These are phyloP conservation scores for Echium plantagineum DNA, from an alignment of 257 asterid genomes.

Conservation along the genomic window DNA sequence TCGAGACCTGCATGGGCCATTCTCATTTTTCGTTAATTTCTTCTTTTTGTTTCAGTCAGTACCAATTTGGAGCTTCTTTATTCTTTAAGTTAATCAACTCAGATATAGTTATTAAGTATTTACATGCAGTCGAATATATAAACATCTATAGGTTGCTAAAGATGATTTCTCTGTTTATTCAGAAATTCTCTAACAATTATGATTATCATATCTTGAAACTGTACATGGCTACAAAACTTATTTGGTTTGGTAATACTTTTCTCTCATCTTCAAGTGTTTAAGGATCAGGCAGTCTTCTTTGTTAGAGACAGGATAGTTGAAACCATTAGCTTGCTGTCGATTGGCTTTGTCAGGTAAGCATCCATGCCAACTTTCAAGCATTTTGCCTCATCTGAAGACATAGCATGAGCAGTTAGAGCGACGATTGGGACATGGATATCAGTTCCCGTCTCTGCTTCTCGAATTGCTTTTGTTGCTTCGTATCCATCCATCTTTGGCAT, in stretches of 20 bases:
- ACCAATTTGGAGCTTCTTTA: no score
- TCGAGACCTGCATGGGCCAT: conserved; percentile 8
- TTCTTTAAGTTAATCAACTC: no score
- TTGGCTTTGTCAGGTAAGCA: conserved; percentile 87
- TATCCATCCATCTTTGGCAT: conserved; percentile 99
- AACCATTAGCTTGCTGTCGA: conserved; percentile 67
- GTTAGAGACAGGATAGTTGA: conserved; percentile 76
- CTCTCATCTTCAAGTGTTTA: not conserved
- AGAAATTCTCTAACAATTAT: no score
- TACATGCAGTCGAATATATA: no score
- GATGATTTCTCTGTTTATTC: no score
- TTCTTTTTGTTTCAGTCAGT: no score
- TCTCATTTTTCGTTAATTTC: no score
- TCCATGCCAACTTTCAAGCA: conserved; percentile 97
- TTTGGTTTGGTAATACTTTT: not conserved
- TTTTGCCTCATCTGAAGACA: conserved; percentile 86
- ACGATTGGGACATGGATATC: conserved; percentile 76
- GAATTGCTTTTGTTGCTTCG: conserved; percentile 81
- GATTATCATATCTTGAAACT: no score
- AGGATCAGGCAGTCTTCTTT: conserved; percentile 16
- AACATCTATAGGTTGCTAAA: no score
- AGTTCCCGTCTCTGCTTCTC: conserved; percentile 52
- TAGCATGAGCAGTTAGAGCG: conserved; percentile 92
- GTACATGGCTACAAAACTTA: not conserved
- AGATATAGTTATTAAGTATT: no score